Base-by-base conservation (phyloP, 2,329 filamentous ascomycete species). In the Intubia oerlemansii region DNA sequence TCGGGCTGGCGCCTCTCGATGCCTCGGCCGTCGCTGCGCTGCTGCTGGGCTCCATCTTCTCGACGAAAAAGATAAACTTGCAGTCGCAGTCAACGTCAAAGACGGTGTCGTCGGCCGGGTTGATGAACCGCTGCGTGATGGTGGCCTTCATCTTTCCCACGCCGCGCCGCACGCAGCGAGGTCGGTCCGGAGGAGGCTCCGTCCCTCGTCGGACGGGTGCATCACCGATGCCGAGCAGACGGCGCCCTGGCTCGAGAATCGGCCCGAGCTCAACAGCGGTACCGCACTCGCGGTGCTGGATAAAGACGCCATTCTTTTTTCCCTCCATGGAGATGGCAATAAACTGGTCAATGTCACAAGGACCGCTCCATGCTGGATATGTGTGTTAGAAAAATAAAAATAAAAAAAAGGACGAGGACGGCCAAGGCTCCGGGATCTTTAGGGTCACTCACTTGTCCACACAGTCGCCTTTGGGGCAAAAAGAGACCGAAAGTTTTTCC, bases 11-110 rank as follows among this genome's bases (percentile, higher is more conserved):
- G 20, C 20, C 5, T 7, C 20, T n/a, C 8, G n/a, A 13, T n/a
- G n/a, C n/a, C n/a, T n/a, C n/a, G 17, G 13, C 13, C 14, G 14
- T 14, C 10, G 11, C 13, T n/a, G n/a, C n/a, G n/a, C n/a, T n/a
- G n/a, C n/a, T n/a, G n/a, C n/a, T n/a, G 2, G 12, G 9, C 7
- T 10, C 19, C 10, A 18, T 9, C 35, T 46, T 44, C 32, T 50
- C 42, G 40, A 48, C 54, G 40, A 59, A 59, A 45, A 59, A 58
- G 34, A 58, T 45, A 43, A 59, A 60, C 15, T 53, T 53, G 36
- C 49, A 54, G 43, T 61, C 57, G 41, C 57, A 60, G 44, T 62
- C 57, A 28, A 60, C 51, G 36, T 62, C 57, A 37, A 50, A 57
- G 35, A 50, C 43, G 32, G 46, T 35, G 27, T 46, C 46, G 26